A percentile compares a stretch with the other conserved stretches of the same genome.
These are phyloP conservation scores for Musa schizocarpa DNA, from an alignment of 176 grass and related monocot species.

Conservation along the genomic window DNA sequence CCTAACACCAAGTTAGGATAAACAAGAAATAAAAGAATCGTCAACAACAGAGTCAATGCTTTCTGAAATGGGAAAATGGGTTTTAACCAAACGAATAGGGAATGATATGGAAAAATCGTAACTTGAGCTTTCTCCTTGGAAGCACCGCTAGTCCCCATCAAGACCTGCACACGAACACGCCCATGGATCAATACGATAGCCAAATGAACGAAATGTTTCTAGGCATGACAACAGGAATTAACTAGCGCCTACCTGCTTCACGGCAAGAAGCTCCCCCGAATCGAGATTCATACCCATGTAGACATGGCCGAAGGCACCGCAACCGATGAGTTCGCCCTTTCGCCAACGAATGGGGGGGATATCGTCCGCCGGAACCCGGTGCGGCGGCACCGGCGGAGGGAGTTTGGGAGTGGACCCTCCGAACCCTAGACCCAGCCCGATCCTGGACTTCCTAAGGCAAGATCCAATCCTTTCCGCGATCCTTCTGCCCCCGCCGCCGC, in stretches of 20 bases:
- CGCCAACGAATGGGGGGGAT: slow-evolving; percentile 53
- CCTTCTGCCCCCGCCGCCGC: slow-evolving; percentile 13
- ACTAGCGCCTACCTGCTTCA: slow-evolving; percentile 53
- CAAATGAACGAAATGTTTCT: too few relatives aligned
- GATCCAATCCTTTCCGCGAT: slow-evolving; percentile 59
- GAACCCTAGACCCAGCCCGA: slow-evolving; percentile 60
- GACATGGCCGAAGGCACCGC: slow-evolving; percentile 83
- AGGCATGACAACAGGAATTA: not conserved
- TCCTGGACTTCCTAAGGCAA: slow-evolving; percentile 71
- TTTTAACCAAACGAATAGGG: not conserved
- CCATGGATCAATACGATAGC: not conserved
- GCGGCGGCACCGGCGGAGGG: not conserved
- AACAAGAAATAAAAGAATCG: not conserved
- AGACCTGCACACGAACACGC: slow-evolving; percentile 46
- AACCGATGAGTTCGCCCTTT: slow-evolving; percentile 85
- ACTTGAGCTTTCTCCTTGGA: slow-evolving; percentile 93
- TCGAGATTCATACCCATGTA: slow-evolving; percentile 99
- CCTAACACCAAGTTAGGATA: slow-evolving; percentile 30
- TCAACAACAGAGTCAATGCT: not conserved
- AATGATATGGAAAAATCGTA: slow-evolving; percentile 19
- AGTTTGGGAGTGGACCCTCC: slow-evolving; percentile 28
- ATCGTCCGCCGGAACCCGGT: not conserved
- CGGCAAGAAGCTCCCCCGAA: slow-evolving; percentile 88
- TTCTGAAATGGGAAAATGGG: not conserved
- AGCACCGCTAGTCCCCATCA: slow-evolving; percentile 68